phyloP scores from a whole-genome alignment of 2,329 filamentous ascomycete species.

The Sordariomycetes sp. region DNA sequence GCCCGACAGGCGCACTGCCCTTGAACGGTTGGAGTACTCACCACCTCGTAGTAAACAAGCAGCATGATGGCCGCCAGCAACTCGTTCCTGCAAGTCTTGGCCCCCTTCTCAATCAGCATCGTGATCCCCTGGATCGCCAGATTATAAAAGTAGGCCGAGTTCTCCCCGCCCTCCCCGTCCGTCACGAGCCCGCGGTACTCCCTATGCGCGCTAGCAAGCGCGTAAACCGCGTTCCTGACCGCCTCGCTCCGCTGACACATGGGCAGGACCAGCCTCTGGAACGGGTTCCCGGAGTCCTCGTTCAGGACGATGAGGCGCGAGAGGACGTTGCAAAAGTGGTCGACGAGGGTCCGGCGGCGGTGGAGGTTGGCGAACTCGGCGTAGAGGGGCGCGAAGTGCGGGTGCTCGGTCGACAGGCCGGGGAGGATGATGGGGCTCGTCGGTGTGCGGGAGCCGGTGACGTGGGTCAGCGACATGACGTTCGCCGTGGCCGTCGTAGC shows the following conservation, averaged over 20 bases:
- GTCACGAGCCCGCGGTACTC: slow-evolving; percentile 43
- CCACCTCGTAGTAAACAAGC: slow-evolving; percentile 50
- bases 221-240: slow-evolving; percentile 74
- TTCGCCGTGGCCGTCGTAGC: background rate
- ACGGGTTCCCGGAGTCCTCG: slow-evolving; percentile 49
- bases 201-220: slow-evolving; percentile 71
- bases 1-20: too few relatives aligned
- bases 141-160: slow-evolving; percentile 45
- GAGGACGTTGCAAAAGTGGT: slow-evolving; percentile 50
- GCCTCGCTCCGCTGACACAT: slow-evolving; percentile 39
- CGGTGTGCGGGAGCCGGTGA: background rate
- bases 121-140: slow-evolving; percentile 44
- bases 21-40: slow-evolving; percentile 21
- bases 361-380: slow-evolving; percentile 41
- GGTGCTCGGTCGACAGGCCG: slow-evolving; percentile 7
- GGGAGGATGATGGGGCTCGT: slow-evolving; percentile 9
- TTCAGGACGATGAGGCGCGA: slow-evolving; percentile 53
- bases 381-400: slow-evolving; percentile 32
- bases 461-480: background rate
- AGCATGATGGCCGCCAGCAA: slow-evolving; percentile 48
- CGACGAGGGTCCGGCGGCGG: slow-evolving; percentile 41
- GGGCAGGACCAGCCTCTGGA: slow-evolving; percentile 49
- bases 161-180: slow-evolving; percentile 29
- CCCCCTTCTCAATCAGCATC: slow-evolving; percentile 38
- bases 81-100: slow-evolving; percentile 38